Base-by-base conservation (phyloP, 345 rosid genomes). In the Isatis tinctoria region DNA sequence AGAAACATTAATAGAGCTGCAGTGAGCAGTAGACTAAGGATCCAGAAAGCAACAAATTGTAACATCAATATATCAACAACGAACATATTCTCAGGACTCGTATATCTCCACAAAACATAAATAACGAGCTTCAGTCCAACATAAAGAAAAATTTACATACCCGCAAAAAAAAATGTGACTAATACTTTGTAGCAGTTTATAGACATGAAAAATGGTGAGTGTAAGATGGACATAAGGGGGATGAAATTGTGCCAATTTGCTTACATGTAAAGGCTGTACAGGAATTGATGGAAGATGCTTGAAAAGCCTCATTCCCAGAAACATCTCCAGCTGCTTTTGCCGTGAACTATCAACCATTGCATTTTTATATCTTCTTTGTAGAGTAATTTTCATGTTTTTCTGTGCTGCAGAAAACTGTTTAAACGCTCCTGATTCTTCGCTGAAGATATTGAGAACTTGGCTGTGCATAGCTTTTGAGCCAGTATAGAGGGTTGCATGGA, bases 401-500 rank as follows among this genome's bases (percentile, higher is more conserved):
- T 95, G 96, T 48, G 96, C 98, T 8, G 85, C 97, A 64, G 99
- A 86, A 60, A 90, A 90, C 85, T 92, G 97, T 78, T 90, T 90
- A 73, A 83, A 90, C 51, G 89, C 90, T 70, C 91, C 97, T 17
- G 92, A 80, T 83, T 95, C 99, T 77, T 95, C 99, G 72, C 82
- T 90, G 83, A 95, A 95, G 76, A 95, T 95, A 80, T 78, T 89
- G 43, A 95, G 96, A 81, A 95, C 87, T 82, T 95, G 99, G 84
- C 97, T 90, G 78, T 95, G 99, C 98, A 95, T 95, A 39, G 97
- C 99, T 87, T 95, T 90, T 16, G 99, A 95, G 53, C 99, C 98
- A 57, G 99, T 90, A 81, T 95, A 92, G 16, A 95, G 99, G n/a
- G 97, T 95, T 45, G 99, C 99, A 76, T 92, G 98, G 74, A 90